Evolutionary conservation across 208 protist species (phyloP), one percentile per base, ranked within the genome.

Genomic region (Crithidia sp.): DNA sequence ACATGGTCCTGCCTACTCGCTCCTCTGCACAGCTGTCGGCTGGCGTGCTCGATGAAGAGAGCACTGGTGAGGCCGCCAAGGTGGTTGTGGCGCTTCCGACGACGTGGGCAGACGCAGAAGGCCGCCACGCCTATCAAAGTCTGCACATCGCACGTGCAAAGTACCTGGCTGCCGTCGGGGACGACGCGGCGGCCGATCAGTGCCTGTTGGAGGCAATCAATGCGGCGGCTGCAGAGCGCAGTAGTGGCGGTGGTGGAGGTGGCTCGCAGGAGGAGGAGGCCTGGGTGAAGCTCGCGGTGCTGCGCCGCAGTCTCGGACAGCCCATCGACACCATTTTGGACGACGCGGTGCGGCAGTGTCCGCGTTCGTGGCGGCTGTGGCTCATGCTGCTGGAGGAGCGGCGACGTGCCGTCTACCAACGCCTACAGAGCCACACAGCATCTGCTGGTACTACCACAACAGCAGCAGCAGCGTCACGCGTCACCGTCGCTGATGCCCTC

Each of bases 231-330:
- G 64, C 71, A 4, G 7, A 45, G 4, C 17, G 7, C 50, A 67
- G 16, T 37, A 47, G 4, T 53, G 59, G 40, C n/a, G 10, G 45
- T 49, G 6, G 4, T 7, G 45, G 28, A 2, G 28, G 28, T 28
- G 44, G 40, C 44, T 36, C 55, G 28, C 44, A 57, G 49, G 58
- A 72, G 28, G 89, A 93, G 57, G 72, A 83, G 49, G 79, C 74
- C 49, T 91, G 83, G 82, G 80, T 90, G 36, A 91, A 90, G 50
- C 77, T 94, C 14, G 74, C 80, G 1, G 61, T 94, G 40, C 79
- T 90, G 69, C 84, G 73, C n/a, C 83, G 89, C 14, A 89, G 83
- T 61, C 63, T 43, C 16, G 71, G 68, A 43, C 63, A 76, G 37
- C 37, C 50, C 1, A 65, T 81, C 14, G 54, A 60, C 4, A 54